Percentiles rank a stretch among this genome's conserved stretches.
Conservation (phyloP, 129 eudicot species). For the Flaveria robusta region DNA sequence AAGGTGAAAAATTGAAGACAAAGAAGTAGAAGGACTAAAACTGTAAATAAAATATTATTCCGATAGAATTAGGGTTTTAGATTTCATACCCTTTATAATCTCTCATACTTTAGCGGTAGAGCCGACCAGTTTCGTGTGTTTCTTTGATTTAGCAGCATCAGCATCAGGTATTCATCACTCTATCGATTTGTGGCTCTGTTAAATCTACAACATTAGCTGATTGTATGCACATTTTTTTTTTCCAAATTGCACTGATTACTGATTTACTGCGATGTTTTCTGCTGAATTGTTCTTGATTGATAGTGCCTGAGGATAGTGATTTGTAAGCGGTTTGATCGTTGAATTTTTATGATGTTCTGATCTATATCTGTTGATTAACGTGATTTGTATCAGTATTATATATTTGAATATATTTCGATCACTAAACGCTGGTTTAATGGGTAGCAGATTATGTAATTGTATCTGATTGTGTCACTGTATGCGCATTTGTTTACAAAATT, state of each 20-base stretch:
- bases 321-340: neutral
- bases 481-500: neutral
- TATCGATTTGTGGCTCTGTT: neutral
- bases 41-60: neutral
- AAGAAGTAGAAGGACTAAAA: neutral
- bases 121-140: neutral
- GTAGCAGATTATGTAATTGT: no score
- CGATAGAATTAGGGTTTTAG: neutral
- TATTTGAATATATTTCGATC: neutral
- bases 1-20: neutral
- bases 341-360: neutral
- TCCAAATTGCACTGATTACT: neutral
- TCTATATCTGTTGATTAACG: neutral
- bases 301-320: neutral
- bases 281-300: neutral
- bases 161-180: slow-evolving; percentile 1
- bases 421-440: neutral
- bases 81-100: slow-evolving; percentile 6
- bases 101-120: neutral
- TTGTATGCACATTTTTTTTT: no score
- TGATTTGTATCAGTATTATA: neutral
- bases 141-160: neutral
- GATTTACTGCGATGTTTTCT: neutral
- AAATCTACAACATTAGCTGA: no score
- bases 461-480: no score